Evolutionary conservation across 2,329 filamentous ascomycete genomes (phyloP), one percentile per base, ranked within the genome.

Genomic region (Ascochyta fabae): DNA sequence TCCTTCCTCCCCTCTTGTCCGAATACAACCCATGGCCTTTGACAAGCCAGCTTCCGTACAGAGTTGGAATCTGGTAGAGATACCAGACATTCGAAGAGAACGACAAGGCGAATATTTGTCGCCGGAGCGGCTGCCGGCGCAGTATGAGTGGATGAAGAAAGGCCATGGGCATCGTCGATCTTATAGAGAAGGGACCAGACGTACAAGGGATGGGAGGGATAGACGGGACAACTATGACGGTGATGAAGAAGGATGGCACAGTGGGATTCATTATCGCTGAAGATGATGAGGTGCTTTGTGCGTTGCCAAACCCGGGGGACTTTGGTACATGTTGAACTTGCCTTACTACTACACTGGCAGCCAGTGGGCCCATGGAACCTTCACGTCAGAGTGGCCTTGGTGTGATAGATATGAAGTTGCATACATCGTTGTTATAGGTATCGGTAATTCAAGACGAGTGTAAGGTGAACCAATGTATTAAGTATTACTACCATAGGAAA

Each of bases 401-500:
- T 10, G 4, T 36, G 34, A 6, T n/a, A 36, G 34, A 36, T 9
- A 12, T 4, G 15, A 12, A 12, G 7, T 15, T 13, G n/a, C 8
- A 34, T 10, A 35, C n/a, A 16, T 35, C 15, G 3, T 35, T 6
- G 6, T 35, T 12, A 6, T 12, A n/a, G 10, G 5, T 5, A 31
- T 31, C 29, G 6, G 36, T 22, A 2, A 23, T 15, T 19, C 10
- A 39, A 19, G 9, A 16, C 3, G 3, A 24, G 16, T 23, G 24
- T n/a, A 12, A 31, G 22, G 12, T 29, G 27, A 33, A 47, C 41
- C 24, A 36, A 42, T 60, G 39, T 40, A 65, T 65, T 66, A 65
- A 55, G 31, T 64, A 66, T 65, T 66, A 65, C 56, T 66, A 63
- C 56, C 45, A 27, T 33, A 47, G 26, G 48, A 39, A 36, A 56